Evolutionary conservation across 176 grass and related monocot genomes (phyloP), one percentile per base, ranked within the genome.

Genomic region (Triticum timopheevii): DNA sequence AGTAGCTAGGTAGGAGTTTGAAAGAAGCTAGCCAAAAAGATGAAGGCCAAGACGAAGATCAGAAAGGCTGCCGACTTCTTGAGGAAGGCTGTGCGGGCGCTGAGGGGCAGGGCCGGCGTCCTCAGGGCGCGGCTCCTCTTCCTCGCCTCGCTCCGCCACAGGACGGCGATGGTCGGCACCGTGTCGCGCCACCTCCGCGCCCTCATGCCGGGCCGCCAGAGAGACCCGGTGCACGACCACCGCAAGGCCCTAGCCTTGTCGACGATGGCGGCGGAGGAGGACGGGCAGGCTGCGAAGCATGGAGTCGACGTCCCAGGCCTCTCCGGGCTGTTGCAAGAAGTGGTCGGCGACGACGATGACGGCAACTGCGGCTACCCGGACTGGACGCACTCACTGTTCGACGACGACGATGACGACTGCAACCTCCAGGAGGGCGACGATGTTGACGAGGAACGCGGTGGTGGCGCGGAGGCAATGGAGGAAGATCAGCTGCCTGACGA

Each of bases 101-200:
- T 96, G 10, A 93, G 87, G 69, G 87, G 84, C 52, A 96, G 91
- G 86, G 85, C 93, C 49, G 73, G 64, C 82, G 83, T 88, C 25
- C 65, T 98, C 33, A 92, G 83, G 81, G 91, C 90, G 3, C 85
- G 96, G 50, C 76, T 98, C 34, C 87, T 91, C 78, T 86, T 98
- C 81, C 89, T 98, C 49, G 75, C 81, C 62, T 86, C 95, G 22
- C 80, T 90, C 38, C 90, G 84, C 50, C 89, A 87, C 13, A 91
- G 91, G 83, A 88, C 88, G 52, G 80, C 87, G 1, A 23, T 98
- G 34, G 78, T 92, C 62, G 93, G 77, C 9, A 50, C 49, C 16
- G 76, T 84, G 4, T 84, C 82, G 10, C 69, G 70, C 81, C 76
- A 85, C 68, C 86, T 94, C 62, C 88, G 90, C 40, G 88, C 87